Evolutionary conservation across 2,329 filamentous ascomycete genomes (phyloP).

Genomic region (Talaromyces piceae): DNA sequence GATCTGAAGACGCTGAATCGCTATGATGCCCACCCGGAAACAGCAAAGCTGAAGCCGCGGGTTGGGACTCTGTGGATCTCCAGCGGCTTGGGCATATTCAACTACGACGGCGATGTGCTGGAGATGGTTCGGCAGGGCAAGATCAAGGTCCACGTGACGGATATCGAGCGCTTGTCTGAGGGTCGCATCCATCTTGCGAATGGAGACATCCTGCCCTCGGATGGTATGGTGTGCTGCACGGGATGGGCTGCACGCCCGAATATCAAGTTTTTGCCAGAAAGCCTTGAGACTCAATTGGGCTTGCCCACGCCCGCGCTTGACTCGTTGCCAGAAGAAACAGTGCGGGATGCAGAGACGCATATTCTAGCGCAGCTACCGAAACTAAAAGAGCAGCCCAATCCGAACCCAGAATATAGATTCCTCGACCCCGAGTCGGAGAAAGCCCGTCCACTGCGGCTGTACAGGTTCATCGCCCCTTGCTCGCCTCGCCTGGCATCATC

Average conservation of each 20-base stretch:
- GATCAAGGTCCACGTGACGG: slow-evolving; percentile 50
- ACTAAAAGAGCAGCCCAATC: slow-evolving; percentile 10
- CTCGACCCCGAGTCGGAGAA: background rate
- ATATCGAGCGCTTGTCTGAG: slow-evolving; percentile 44
- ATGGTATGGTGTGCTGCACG: slow-evolving; percentile 49
- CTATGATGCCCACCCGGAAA: slow-evolving; percentile 40
- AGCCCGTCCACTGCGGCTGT: slow-evolving; percentile 41
- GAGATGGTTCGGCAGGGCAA: slow-evolving; percentile 47
- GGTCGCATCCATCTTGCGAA: slow-evolving; percentile 42
- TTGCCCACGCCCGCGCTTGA: slow-evolving; percentile 4
- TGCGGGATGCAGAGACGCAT: slow-evolving; percentile 15
- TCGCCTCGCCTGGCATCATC: slow-evolving; percentile 26
- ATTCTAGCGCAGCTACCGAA: slow-evolving; percentile 4
- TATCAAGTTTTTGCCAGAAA: slow-evolving; percentile 38
- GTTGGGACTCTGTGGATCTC: slow-evolving; percentile 47
- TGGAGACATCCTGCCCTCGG: slow-evolving; percentile 38
- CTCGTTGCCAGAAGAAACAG: background rate
- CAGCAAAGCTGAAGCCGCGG: slow-evolving; percentile 41
- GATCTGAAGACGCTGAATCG: slow-evolving; percentile 44
- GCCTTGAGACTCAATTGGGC: slow-evolving; percentile 6
- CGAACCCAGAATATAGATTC: background rate
- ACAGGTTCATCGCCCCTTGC: slow-evolving; percentile 40
- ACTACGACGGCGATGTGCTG: slow-evolving; percentile 53
- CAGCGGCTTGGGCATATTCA: slow-evolving; percentile 52
- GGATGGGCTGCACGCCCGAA: slow-evolving; percentile 49